Conservation (phyloP, 2,329 filamentous ascomycete species). For the Pseudopyrenochaeta lycopersici region DNA sequence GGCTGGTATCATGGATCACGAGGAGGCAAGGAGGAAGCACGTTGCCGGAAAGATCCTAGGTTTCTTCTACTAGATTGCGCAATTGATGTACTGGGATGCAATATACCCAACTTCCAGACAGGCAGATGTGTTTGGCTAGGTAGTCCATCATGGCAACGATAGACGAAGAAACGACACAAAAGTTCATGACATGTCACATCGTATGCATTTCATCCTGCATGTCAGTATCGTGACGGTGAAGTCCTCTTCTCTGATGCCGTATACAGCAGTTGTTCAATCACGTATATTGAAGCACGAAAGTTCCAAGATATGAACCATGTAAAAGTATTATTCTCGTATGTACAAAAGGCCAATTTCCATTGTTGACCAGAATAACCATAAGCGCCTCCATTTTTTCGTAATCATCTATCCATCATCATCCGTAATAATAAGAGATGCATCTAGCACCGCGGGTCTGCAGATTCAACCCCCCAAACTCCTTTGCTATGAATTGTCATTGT, state of each 20-base stretch:
- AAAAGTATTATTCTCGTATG: slow-evolving; percentile 12
- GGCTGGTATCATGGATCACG: slow-evolving; percentile 99
- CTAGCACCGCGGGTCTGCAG: neutral
- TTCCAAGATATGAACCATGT: no score
- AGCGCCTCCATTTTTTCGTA: slow-evolving; percentile 1
- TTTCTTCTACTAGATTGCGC: slow-evolving; percentile 88
- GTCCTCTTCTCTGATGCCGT: neutral
- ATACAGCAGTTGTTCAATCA: no score
- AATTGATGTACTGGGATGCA: slow-evolving; percentile 33
- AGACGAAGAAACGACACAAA: slow-evolving; percentile 44
- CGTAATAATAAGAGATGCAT: slow-evolving; percentile 9
- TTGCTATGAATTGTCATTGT: slow-evolving; percentile 12
- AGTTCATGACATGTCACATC: slow-evolving; percentile 17
- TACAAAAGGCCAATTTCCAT: slow-evolving; percentile 9
- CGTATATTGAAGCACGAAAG: no score
- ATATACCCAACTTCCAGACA: slow-evolving; percentile 41
- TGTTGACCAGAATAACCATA: slow-evolving; percentile 5
- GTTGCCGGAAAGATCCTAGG: slow-evolving; percentile 99
- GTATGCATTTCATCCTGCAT: neutral
- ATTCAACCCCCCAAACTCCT: slow-evolving; percentile 15
- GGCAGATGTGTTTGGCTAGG: slow-evolving; percentile 34
- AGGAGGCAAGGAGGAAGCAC: slow-evolving; percentile 99
- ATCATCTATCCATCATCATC: slow-evolving; percentile 10
- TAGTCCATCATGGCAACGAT: slow-evolving; percentile 38
- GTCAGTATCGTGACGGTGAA: neutral